Evolutionary conservation across 768 basidiomycete genomes (phyloP).

Genomic region (Leccinum uliginosum): DNA sequence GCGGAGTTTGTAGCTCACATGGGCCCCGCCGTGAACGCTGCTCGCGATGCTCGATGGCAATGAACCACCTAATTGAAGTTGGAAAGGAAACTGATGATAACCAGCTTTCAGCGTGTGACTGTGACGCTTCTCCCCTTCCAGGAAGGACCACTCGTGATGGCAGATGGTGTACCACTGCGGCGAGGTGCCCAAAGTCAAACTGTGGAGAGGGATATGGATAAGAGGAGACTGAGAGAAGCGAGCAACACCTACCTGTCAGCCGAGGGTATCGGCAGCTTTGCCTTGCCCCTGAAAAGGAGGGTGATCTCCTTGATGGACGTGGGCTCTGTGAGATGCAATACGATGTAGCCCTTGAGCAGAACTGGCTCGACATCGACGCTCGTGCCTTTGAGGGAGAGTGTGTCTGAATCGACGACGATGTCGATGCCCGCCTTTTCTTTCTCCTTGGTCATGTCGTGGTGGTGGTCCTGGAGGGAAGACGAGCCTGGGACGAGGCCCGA

Average conservation of each 20-base stretch:
- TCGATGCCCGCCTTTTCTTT: slow-evolving; percentile 60
- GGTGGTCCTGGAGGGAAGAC: slow-evolving; percentile 18
- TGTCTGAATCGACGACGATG: slow-evolving; percentile 69
- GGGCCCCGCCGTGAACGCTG: slow-evolving; percentile 50
- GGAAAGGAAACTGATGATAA: slow-evolving; percentile 89
- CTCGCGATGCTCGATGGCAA: slow-evolving; percentile 76
- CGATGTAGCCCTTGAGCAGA: slow-evolving; percentile 75
- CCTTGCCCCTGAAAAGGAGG: slow-evolving; percentile 82
- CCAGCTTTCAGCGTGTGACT: slow-evolving; percentile 94
- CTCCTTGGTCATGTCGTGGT: slow-evolving; percentile 40
- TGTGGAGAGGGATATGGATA: slow-evolving; percentile 4
- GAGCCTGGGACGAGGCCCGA: slow-evolving; percentile 24
- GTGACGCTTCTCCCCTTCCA: slow-evolving; percentile 75
- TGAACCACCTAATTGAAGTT: slow-evolving; percentile 77
- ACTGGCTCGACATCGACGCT: slow-evolving; percentile 83
- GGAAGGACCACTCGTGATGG: slow-evolving; percentile 89
- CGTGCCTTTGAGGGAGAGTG: slow-evolving; percentile 69
- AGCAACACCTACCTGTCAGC: slow-evolving; percentile 53
- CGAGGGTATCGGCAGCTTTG: slow-evolving; percentile 55
- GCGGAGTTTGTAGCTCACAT: slow-evolving; percentile 84
- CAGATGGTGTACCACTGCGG: slow-evolving; percentile 60
- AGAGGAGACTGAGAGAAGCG: slow-evolving; percentile 1
- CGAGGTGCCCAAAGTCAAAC: slow-evolving; percentile 24
- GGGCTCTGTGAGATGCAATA: slow-evolving; percentile 73
- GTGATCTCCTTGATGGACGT: slow-evolving; percentile 83